phyloP scores from a whole-genome alignment of 106 monocot genomes.

The Alisma plantagoaquatica region DNA sequence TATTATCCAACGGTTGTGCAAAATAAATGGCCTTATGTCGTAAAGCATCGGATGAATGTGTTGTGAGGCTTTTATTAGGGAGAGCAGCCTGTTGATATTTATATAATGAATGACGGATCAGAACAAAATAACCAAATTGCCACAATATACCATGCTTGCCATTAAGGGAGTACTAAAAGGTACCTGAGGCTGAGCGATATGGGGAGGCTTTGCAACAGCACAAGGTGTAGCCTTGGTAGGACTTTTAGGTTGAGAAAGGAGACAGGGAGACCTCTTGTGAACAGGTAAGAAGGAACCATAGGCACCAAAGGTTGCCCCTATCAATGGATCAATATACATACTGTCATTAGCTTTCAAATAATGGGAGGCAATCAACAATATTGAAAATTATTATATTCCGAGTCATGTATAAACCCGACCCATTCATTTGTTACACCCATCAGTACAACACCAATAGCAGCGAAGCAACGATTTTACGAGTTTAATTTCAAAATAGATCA shows the following conservation, averaged over 20 bases:
- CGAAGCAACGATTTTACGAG: no score
- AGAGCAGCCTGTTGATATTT: conserved; percentile 24
- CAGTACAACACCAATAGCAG: background rate
- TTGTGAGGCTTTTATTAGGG: conserved; percentile 12
- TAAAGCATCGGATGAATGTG: conserved; percentile 6
- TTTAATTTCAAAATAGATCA: no score
- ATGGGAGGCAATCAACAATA: no score
- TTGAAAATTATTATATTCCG: no score
- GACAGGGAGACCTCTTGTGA: conserved; percentile 57
- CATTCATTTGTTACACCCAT: no score
- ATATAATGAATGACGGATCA: conserved; percentile 7
- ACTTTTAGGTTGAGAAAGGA: conserved; percentile 48
- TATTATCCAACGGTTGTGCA: background rate
- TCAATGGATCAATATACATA: conserved; percentile 9
- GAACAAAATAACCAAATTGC: background rate
- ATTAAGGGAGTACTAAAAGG: background rate
- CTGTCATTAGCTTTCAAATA: background rate
- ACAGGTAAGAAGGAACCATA: conserved; percentile 92
- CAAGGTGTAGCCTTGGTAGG: conserved; percentile 24
- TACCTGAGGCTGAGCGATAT: conserved; percentile 42
- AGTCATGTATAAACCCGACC: no score
- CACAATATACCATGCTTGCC: background rate
- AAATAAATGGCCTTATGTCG: conserved; percentile 25
- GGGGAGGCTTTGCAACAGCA: conserved; percentile 34
- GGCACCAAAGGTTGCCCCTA: conserved; percentile 82